phyloP scores from a whole-genome alignment of 352 stramenopile genomes.

The Phytophthora citricola region DNA sequence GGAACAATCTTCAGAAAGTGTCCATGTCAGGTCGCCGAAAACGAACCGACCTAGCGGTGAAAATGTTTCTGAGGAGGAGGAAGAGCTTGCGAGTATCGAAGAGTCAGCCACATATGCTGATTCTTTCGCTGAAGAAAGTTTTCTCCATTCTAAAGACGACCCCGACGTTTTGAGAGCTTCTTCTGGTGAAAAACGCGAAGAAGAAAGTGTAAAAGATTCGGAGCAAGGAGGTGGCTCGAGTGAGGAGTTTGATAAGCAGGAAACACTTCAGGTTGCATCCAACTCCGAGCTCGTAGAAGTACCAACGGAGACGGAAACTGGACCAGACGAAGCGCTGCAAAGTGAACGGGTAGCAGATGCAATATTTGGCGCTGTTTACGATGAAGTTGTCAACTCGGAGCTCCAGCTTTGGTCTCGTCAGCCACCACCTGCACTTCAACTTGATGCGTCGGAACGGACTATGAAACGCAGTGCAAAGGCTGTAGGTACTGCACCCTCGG shows the following conservation, averaged over 20 bases:
- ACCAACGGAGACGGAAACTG: not conserved
- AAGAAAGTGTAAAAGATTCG: not conserved
- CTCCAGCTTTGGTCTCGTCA: slow-evolving; percentile 25
- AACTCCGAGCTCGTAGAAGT: not conserved
- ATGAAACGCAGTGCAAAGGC: not conserved
- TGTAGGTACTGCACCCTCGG: not conserved
- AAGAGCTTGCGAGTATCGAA: not conserved
- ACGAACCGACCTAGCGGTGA: not conserved
- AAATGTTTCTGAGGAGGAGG: not conserved
- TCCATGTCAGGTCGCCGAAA: not conserved
- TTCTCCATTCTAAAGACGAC: not conserved
- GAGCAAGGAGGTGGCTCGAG: not conserved
- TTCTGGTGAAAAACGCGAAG: not conserved
- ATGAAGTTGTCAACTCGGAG: slow-evolving; percentile 23
- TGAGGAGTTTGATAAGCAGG: not conserved
- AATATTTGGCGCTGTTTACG: slow-evolving; percentile 21
- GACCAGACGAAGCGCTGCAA: slow-evolving; percentile 2
- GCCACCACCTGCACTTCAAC: not conserved
- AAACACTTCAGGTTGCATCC: not conserved
- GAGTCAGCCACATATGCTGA: not conserved
- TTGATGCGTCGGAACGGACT: not conserved
- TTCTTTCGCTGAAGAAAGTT: not conserved
- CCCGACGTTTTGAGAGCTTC: not conserved
- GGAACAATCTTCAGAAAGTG: slow-evolving; percentile 4
- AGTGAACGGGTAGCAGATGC: slow-evolving; percentile 22